A percentile compares a stretch with the other conserved stretches of the same genome.
Conservation (phyloP, 2,329 filamentous ascomycete species). For the Acrodontium crateriforme region DNA sequence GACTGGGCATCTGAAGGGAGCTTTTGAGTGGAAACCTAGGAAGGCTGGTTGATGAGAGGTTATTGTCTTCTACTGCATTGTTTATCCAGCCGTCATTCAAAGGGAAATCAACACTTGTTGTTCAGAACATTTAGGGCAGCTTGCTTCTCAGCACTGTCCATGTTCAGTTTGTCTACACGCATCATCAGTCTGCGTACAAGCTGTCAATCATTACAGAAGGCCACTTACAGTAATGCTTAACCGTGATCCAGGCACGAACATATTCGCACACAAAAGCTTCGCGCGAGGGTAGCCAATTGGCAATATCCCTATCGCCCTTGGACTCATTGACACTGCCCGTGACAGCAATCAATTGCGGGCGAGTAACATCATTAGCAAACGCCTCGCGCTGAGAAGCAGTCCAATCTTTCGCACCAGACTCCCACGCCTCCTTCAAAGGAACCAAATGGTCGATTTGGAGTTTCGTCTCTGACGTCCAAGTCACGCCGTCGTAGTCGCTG, state of each 20-base stretch:
- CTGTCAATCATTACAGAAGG: too few species aligned
- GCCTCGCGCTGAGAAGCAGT: slow-evolving; percentile 50
- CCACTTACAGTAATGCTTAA: slow-evolving; percentile 70
- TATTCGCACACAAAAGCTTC: slow-evolving; percentile 64
- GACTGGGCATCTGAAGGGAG: too few species aligned
- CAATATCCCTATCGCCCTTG: slow-evolving; percentile 62
- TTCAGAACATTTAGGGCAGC: slow-evolving; percentile 5
- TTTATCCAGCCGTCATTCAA: too few species aligned
- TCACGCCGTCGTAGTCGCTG: slow-evolving; percentile 60
- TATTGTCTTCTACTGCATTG: too few species aligned
- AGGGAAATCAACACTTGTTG: slow-evolving; percentile 2
- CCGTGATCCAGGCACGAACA: slow-evolving; percentile 60
- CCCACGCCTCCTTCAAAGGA: slow-evolving; percentile 40
- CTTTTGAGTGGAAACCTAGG: too few species aligned
- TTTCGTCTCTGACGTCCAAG: slow-evolving; percentile 53
- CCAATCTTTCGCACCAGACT: slow-evolving; percentile 57
- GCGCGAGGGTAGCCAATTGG: slow-evolving; percentile 62
- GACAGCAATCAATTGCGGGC: slow-evolving; percentile 67
- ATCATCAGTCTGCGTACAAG: too few species aligned
- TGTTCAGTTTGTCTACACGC: slow-evolving; percentile 48
- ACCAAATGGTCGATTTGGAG: slow-evolving; percentile 78
- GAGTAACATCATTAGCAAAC: slow-evolving; percentile 53
- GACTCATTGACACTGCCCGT: slow-evolving; percentile 61
- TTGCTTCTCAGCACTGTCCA: slow-evolving; percentile 58
- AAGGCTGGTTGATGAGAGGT: too few species aligned